Evolutionary conservation across 2,329 filamentous ascomycete genomes (phyloP), one percentile per base, ranked within the genome.

Genomic region (Chaetomium globosum): DNA sequence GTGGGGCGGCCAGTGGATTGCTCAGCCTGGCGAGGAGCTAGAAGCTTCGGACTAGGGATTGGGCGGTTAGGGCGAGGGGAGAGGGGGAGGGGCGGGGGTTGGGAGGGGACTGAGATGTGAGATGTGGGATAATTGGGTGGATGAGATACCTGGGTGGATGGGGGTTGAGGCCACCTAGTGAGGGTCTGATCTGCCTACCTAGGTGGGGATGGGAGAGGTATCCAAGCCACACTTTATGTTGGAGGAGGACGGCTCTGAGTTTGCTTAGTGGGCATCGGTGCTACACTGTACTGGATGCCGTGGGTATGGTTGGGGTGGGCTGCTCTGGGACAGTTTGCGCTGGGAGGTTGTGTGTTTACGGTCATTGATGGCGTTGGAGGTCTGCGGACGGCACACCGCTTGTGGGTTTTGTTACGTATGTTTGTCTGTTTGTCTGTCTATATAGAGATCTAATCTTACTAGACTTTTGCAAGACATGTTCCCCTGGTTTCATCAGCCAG

Each of bases 1-100:
- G 63, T 4, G 77, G 80, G 53, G 84, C 83, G 9, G 83, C 80
- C 13, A 82, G 80, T 71, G 84, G 82, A 8, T 71, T 88, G 69
- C 74, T 87, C 30, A 72, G 73, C 46, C 65, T 75, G 57, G 75
- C 78, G 26, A 74, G 75, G 64, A 71, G 73, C 55, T 76, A 71
- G 68, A 65, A 54, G 55, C 61, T 63, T 46, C 51, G 43, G 61
- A 65, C 55, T 1, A 56, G 16, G 55, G 39, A 49, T 12, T 64
- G 63, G 63, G 49, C 19, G 36, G 51, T 19, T 10, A 30, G n/a
- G 53, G 13, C 26, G 36, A n/a, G 53, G 31, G 12, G 21, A 0
- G 12, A 28, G n/a, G 33, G 30, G 33, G 4, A 5, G 33, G 6
- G 21, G 54, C 7, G n/a, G 9, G 33, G 53, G 31, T 31, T 26